Evolutionary conservation across 352 stramenopile species (phyloP).

Genomic region (Thraustotheca clavata): DNA sequence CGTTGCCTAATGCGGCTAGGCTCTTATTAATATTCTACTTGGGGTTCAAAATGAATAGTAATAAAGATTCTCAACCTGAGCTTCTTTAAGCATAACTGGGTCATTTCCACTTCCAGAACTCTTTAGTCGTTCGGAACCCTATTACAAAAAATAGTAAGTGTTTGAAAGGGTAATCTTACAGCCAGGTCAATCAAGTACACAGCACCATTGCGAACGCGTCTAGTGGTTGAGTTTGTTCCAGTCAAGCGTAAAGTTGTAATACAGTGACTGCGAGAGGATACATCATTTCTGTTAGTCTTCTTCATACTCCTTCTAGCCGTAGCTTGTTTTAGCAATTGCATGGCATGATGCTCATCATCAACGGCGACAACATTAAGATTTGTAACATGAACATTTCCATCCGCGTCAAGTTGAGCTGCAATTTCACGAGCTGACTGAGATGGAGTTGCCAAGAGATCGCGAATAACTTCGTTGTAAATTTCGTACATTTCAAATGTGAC

Average conservation of each 20-base stretch:
- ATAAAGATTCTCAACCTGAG: slow-evolving; percentile 24
- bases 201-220: slow-evolving; percentile 45
- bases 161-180: slow-evolving; percentile 27
- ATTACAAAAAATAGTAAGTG: background rate
- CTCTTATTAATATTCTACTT: slow-evolving; percentile 73
- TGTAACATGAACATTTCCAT: slow-evolving; percentile 50
- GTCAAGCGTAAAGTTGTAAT: slow-evolving; percentile 76
- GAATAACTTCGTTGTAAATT: slow-evolving; percentile 97
- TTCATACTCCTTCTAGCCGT: slow-evolving; percentile 64
- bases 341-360: slow-evolving; percentile 48
- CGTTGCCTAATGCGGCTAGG: slow-evolving; percentile 70
- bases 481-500: slow-evolving; percentile 87
- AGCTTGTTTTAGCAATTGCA: slow-evolving; percentile 51
- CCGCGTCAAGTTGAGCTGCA: slow-evolving; percentile 52
- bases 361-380: slow-evolving; percentile 59
- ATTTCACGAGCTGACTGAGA: slow-evolving; percentile 64
- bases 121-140: slow-evolving; percentile 79
- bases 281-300: slow-evolving; percentile 77
- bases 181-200: slow-evolving; percentile 77
- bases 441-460: slow-evolving; percentile 81
- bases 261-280: slow-evolving; percentile 75
- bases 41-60: slow-evolving; percentile 15
- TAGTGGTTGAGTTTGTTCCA: slow-evolving; percentile 51
- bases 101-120: slow-evolving; percentile 69
- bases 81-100: slow-evolving; percentile 74